These are phyloP conservation scores for Chaetomiaceae sp. DNA, from an alignment of 2,329 filamentous ascomycete species.

Conservation along the genomic window DNA sequence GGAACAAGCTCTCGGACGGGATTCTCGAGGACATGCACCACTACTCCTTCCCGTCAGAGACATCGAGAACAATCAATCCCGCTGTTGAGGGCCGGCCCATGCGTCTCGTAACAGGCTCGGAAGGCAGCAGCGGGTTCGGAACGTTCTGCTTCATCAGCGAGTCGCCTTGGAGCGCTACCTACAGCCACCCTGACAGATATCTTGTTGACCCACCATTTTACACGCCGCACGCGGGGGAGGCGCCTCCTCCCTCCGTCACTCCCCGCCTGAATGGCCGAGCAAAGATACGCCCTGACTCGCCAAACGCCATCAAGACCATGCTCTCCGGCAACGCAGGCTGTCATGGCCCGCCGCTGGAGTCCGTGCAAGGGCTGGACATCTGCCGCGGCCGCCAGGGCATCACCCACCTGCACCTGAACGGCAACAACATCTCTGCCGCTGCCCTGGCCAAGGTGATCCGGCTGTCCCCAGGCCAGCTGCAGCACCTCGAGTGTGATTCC, in stretches of 20 bases:
- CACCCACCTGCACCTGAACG: slow-evolving; percentile 52
- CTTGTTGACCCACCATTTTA: slow-evolving; percentile 47
- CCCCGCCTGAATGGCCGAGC: slow-evolving; percentile 36
- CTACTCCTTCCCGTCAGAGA: slow-evolving; percentile 27
- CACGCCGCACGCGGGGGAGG: slow-evolving; percentile 23
- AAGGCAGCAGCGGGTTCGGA: slow-evolving; percentile 36
- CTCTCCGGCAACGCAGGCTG: slow-evolving; percentile 27
- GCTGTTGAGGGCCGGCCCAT: slow-evolving; percentile 44
- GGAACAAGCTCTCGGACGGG: slow-evolving; percentile 49
- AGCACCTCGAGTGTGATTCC: slow-evolving; percentile 50
- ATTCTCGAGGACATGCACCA: slow-evolving; percentile 34
- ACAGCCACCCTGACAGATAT: slow-evolving; percentile 44
- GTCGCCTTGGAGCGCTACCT: slow-evolving; percentile 42
- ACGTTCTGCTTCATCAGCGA: slow-evolving; percentile 45
- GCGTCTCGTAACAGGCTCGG: slow-evolving; percentile 20
- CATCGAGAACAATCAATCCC: slow-evolving; percentile 29
- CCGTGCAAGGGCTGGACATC: slow-evolving; percentile 24
- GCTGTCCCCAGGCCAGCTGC: slow-evolving; percentile 42
- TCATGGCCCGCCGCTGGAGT: slow-evolving; percentile 12
- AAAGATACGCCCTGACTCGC: slow-evolving; percentile 32
- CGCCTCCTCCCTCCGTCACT: slow-evolving; percentile 24
- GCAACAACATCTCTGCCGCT: slow-evolving; percentile 43
- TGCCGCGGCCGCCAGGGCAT: slow-evolving; percentile 34
- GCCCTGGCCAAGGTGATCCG: slow-evolving; percentile 43
- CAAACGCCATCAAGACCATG: slow-evolving; percentile 30